A percentile compares a stretch with the other conserved stretches of the same genome.
Evolutionary conservation across 805 yeast genomes (phyloP).

Genomic region (Saccharomycopsis vini): DNA sequence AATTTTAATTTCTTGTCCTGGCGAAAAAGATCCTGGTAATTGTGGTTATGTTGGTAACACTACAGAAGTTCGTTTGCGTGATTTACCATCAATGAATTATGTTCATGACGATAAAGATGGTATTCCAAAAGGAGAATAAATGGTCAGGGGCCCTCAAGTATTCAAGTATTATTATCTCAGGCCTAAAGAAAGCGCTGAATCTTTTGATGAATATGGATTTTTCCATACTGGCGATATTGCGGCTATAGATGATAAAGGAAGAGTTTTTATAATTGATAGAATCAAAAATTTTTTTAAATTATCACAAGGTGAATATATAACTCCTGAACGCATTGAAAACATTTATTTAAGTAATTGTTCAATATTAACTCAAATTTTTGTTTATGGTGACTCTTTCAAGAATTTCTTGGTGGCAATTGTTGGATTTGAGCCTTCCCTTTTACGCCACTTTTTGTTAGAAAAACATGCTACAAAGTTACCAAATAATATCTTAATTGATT

Average conservation of each 20-base stretch:
- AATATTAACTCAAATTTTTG: conserved; percentile 37
- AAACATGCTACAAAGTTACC: conserved; percentile 2
- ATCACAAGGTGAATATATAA: conserved; percentile 48
- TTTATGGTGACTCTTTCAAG: conserved; percentile 48
- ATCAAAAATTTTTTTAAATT: conserved; percentile 50
- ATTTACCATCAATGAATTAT: conserved; percentile 38
- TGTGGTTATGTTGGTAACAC: conserved; percentile 35
- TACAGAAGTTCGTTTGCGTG: conserved; percentile 40
- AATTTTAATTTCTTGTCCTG: conserved; percentile 26
- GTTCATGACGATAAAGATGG: conserved; percentile 22
- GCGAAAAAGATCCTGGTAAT: conserved; percentile 31
- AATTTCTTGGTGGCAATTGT: conserved; percentile 43
- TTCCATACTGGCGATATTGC: conserved; percentile 55
- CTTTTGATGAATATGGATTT: conserved; percentile 42
- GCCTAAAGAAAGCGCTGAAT: conserved; percentile 37
- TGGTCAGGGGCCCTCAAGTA: conserved; percentile 47
- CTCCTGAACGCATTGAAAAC: conserved; percentile 62
- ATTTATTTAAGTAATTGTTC: conserved; percentile 38
- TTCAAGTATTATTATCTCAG: conserved; percentile 42
- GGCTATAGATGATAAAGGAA: conserved; percentile 34
- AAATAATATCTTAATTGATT: not conserved
- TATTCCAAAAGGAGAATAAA: conserved; percentile 38
- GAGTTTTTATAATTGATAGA: conserved; percentile 44
- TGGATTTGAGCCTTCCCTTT: conserved; percentile 40
- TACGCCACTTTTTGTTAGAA: conserved; percentile 1